A percentile compares a stretch with the other conserved stretches of the same genome.
Conservation (phyloP, 495 filamentous ascomycete genomes). For the Hypoxylon lienhwacheense region DNA sequence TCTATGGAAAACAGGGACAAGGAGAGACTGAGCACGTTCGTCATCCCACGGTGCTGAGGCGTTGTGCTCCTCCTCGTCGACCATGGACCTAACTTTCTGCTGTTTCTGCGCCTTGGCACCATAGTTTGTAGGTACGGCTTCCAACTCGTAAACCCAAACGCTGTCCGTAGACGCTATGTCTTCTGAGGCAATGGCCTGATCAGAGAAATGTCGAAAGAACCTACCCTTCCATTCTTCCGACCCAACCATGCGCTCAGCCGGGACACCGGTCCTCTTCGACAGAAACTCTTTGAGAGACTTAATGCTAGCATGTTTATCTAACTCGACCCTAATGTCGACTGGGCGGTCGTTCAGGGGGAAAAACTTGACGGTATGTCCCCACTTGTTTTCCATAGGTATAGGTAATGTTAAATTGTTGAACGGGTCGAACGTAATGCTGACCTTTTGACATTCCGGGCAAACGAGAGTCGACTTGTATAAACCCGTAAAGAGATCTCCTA, state of each 20-base stretch:
- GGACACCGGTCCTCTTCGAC: conserved; percentile 64
- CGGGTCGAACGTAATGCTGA: conserved; percentile 98
- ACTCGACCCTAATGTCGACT: conserved; percentile 75
- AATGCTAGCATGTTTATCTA: conserved; percentile 79
- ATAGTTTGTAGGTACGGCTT: conserved; percentile 75
- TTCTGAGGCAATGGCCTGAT: conserved; percentile 66
- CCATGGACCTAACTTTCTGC: conserved; percentile 50
- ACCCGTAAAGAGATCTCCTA: conserved; percentile 91
- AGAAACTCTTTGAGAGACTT: conserved; percentile 74
- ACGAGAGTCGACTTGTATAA: conserved; percentile 97
- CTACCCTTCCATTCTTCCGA: conserved; percentile 77
- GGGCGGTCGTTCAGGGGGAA: conserved; percentile 67
- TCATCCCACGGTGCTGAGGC: conserved; percentile 58
- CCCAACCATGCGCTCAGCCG: conserved; percentile 64
- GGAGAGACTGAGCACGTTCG: conserved; percentile 66
- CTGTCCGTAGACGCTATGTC: conserved; percentile 66
- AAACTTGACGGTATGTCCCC: conserved; percentile 71
- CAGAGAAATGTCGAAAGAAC: conserved; percentile 82
- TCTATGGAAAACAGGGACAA: conserved; percentile 80
- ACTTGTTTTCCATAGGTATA: conserved; percentile 78
- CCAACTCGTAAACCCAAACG: conserved; percentile 77
- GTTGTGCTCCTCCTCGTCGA: conserved; percentile 60
- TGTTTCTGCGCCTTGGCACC: conserved; percentile 55
- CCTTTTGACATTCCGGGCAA: conserved; percentile 87
- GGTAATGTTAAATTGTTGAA: conserved; percentile 94